A percentile compares a stretch with the other conserved stretches of the same genome.
Evolutionary conservation across 108 stramenopile genomes (phyloP).

Genomic region (Skeletonema costatum): DNA sequence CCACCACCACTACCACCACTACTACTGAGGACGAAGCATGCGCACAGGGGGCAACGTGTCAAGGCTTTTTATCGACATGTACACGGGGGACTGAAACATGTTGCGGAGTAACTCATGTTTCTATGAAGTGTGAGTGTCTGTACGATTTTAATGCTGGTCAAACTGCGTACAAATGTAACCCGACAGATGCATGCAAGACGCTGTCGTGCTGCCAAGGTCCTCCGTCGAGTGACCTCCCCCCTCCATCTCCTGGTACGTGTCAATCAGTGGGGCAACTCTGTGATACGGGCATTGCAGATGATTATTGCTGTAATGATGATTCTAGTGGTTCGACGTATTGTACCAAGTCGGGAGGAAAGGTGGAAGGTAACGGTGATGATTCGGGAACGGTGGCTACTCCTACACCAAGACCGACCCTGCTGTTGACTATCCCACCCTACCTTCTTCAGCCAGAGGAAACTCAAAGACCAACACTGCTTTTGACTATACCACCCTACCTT

Average conservation of each 20-base stretch:
- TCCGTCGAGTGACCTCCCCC: not conserved
- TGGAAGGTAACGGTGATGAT: not conserved
- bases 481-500: not conserved
- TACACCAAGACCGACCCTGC: not conserved
- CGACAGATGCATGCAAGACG: not conserved
- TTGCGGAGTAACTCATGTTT: not conserved
- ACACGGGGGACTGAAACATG: not conserved
- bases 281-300: too few species aligned
- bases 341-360: not conserved
- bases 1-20: too few species aligned
- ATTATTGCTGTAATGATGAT: too few species aligned
- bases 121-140: not conserved
- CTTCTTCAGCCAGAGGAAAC: not conserved
- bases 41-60: not conserved
- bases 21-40: too few species aligned
- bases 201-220: not conserved
- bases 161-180: not conserved
- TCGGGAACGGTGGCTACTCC: not conserved
- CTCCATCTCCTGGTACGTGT: not conserved
- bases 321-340: too few species aligned
- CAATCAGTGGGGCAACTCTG: too few species aligned
- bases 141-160: not conserved
- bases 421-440: not conserved
- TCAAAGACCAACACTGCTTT: not conserved
- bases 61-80: not conserved